Conservation (phyloP, 1,284 basidiomycete species). For the Rhodotorula mucilaginosa region DNA sequence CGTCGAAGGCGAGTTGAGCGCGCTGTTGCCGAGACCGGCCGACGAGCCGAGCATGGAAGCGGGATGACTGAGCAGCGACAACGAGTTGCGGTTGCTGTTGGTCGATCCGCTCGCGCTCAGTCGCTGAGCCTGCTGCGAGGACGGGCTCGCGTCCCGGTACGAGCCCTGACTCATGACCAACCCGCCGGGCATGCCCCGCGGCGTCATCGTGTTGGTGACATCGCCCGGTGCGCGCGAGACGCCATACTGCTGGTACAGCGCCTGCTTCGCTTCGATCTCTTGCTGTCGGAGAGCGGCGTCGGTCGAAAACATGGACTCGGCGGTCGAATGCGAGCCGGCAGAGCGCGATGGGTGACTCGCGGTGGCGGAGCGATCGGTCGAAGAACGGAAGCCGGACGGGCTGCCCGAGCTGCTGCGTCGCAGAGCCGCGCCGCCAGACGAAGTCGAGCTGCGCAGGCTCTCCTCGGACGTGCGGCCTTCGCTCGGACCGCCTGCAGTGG, state of each 20-base stretch:
- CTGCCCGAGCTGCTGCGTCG: constrained; percentile 6
- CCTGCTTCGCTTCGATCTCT: constrained; percentile 81
- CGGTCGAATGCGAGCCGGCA: constrained; percentile 44
- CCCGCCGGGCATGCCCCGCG: constrained; percentile 7
- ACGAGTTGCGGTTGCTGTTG: constrained; percentile 22
- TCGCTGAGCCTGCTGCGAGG: not conserved
- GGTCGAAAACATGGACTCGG: constrained; percentile 42
- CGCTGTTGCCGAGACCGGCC: constrained; percentile 4
- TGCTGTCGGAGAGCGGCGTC: constrained; percentile 63
- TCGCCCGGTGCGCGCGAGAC: constrained; percentile 44
- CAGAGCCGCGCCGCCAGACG: not conserved
- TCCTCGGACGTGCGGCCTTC: constrained; percentile 26
- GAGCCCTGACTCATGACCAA: constrained; percentile 5
- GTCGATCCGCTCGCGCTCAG: not conserved
- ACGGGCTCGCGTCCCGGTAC: too few relatives aligned
- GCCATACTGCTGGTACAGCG: constrained; percentile 77
- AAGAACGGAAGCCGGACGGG: constrained; percentile 9
- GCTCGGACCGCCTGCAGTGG: not conserved
- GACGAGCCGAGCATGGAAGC: constrained; percentile 6
- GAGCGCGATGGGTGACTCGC: not conserved
- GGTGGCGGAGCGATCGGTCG: constrained; percentile 11
- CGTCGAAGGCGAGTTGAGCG: constrained; percentile 7
- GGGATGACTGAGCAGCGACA: constrained; percentile 25
- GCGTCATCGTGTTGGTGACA: constrained; percentile 39
- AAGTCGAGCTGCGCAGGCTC: constrained; percentile 16